phyloP scores from a whole-genome alignment of 73 alveolate species.

The Blepharisma japonicum region DNA sequence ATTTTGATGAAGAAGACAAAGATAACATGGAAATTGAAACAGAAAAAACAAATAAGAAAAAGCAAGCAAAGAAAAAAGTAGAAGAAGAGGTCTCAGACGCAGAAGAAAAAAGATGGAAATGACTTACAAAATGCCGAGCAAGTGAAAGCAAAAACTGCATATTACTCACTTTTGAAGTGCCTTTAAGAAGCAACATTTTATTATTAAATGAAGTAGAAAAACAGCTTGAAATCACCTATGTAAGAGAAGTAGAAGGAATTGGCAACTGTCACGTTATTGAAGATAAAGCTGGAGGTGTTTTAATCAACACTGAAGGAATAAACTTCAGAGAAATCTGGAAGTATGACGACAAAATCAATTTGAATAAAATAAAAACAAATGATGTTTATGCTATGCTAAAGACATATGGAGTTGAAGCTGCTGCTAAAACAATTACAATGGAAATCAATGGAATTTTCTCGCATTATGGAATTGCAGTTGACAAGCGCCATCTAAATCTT shows the following conservation, averaged over 20 bases:
- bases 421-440: slow-evolving; percentile 85
- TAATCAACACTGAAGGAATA: slow-evolving; percentile 89
- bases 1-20: slow-evolving; percentile 43
- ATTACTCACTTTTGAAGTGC: not conserved
- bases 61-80: slow-evolving; percentile 28
- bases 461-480: slow-evolving; percentile 93
- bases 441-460: slow-evolving; percentile 91
- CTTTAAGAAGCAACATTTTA: not conserved
- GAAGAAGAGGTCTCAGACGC: slow-evolving; percentile 37
- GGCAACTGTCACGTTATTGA: slow-evolving; percentile 50
- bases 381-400: slow-evolving; percentile 84
- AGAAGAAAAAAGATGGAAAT: slow-evolving; percentile 34
- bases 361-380: slow-evolving; percentile 86
- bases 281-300: slow-evolving; percentile 56
- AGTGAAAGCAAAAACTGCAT: not conserved
- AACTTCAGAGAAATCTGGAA: slow-evolving; percentile 83
- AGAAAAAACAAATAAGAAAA: slow-evolving; percentile 30
- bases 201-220: slow-evolving; percentile 35
- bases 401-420: slow-evolving; percentile 97
- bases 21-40: slow-evolving; percentile 16
- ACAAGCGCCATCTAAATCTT: slow-evolving; percentile 93
- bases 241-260: slow-evolving; percentile 46
- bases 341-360: slow-evolving; percentile 74
- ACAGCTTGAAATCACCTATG: slow-evolving; percentile 36
- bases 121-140: not conserved